Conservation (phyloP, 495 filamentous ascomycete species). For the Paragyromitra xinjiangensis region DNA sequence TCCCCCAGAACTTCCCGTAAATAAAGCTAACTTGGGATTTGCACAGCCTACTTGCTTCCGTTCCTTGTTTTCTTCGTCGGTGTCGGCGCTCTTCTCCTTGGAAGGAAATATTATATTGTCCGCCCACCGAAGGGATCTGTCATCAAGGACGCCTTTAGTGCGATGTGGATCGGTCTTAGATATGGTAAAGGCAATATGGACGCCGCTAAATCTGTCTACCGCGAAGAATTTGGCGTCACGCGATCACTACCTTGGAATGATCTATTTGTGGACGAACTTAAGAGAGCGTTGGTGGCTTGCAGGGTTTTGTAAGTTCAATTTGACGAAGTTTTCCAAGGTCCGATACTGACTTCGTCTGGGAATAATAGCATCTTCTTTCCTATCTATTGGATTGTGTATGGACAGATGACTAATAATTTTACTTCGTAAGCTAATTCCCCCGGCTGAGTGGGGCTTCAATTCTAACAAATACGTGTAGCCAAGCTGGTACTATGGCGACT, state of each 20-base stretch:
- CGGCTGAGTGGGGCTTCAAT: too few relatives aligned
- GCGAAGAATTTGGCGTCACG: constrained; percentile 61
- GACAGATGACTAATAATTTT: constrained; percentile 65
- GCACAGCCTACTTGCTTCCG: constrained; percentile 77
- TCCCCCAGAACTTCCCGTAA: not conserved
- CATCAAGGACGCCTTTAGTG: constrained; percentile 70
- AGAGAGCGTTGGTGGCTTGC: constrained; percentile 69
- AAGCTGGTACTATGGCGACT: constrained; percentile 70
- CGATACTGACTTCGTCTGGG: not conserved
- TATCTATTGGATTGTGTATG: constrained; percentile 67
- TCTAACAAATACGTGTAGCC: constrained; percentile 25
- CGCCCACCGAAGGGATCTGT: constrained; percentile 71
- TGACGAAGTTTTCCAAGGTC: constrained; percentile 48
- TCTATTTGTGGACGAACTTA: constrained; percentile 68
- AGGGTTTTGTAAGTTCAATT: constrained; percentile 65
- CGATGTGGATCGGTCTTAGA: constrained; percentile 67
- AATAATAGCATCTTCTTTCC: constrained; percentile 35
- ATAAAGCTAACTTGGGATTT: constrained; percentile 67
- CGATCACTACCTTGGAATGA: constrained; percentile 66
- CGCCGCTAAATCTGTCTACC: constrained; percentile 69
- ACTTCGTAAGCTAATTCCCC: constrained; percentile 58
- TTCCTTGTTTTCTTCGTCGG: constrained; percentile 68
- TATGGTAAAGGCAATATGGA: constrained; percentile 64
- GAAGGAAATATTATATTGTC: constrained; percentile 69
- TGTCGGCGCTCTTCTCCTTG: constrained; percentile 64